Conservation (phyloP, 257 asterid species). For the Solanum dulcamara region DNA sequence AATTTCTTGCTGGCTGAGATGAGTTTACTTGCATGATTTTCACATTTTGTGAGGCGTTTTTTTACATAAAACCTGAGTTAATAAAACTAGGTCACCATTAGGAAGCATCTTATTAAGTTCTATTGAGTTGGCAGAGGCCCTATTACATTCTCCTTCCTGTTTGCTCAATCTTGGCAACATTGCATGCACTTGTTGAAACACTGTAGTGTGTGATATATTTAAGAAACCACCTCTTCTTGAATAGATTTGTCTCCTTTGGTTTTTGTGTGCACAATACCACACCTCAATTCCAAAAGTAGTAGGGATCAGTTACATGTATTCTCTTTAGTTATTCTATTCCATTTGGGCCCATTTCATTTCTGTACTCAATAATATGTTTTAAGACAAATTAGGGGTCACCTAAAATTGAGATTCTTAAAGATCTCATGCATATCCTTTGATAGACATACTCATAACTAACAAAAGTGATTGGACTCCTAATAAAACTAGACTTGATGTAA, state of each 20-base stretch:
- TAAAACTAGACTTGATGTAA: background rate
- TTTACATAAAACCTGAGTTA: background rate
- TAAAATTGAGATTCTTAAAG: background rate
- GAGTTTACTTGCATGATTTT: background rate
- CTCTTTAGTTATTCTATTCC: background rate
- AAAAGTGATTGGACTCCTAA: background rate
- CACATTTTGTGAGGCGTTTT: background rate
- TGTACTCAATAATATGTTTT: background rate
- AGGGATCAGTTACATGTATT: background rate
- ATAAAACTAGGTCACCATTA: background rate
- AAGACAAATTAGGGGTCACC: background rate
- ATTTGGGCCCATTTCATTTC: background rate
- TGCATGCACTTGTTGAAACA: background rate
- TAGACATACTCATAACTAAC: background rate
- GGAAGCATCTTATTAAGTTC: background rate
- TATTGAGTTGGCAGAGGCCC: background rate
- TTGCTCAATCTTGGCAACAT: background rate
- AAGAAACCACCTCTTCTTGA: background rate
- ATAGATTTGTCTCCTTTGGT: background rate
- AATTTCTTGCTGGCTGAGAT: background rate
- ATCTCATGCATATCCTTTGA: background rate
- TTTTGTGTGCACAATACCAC: background rate
- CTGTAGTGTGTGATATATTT: background rate
- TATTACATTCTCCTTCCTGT: background rate
- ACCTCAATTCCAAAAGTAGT: background rate